phyloP scores from a whole-genome alignment of 2,329 filamentous ascomycete species.

The Bipolaris bicolor region DNA sequence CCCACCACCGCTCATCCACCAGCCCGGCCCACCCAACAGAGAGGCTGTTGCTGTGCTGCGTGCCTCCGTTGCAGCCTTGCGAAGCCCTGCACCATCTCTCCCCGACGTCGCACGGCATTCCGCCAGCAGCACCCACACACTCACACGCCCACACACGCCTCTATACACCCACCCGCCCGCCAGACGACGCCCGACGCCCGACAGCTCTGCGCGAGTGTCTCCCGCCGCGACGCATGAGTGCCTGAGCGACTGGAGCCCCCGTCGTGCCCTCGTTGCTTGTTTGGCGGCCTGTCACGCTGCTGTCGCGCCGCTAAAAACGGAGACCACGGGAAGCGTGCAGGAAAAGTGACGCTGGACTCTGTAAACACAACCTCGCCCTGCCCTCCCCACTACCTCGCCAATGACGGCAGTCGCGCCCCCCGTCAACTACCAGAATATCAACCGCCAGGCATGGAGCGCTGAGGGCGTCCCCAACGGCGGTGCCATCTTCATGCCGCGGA shows the following conservation, averaged over 20 bases:
- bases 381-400: constrained; percentile 35
- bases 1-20: constrained; percentile 31
- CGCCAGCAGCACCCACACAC: constrained; percentile 47
- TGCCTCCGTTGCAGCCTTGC: constrained; percentile 16
- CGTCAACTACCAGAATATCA: constrained; percentile 66
- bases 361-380: constrained; percentile 26
- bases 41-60: constrained; percentile 22
- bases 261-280: constrained; percentile 25
- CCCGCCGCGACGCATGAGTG: constrained; percentile 36
- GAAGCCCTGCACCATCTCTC: constrained; percentile 21
- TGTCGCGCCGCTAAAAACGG: constrained; percentile 37
- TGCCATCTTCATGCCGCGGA: constrained; percentile 86
- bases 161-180: constrained; percentile 1
- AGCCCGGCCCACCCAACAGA: constrained; percentile 16
- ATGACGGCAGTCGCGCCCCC: constrained; percentile 73
- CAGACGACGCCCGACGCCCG: not conserved
- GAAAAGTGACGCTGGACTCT: constrained; percentile 33
- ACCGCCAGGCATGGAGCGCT: constrained; percentile 67
- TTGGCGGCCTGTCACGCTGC: constrained; percentile 34
- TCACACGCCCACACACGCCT: constrained; percentile 18
- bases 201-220: constrained; percentile 14
- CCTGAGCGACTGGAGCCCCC: constrained; percentile 26
- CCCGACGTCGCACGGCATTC: constrained; percentile 42
- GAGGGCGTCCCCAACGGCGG: constrained; percentile 65
- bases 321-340: constrained; percentile 32